A percentile compares a stretch with the other conserved stretches of the same genome.
Conservation (phyloP, 1,139 yeast genomes). For the Candida sojae region DNA sequence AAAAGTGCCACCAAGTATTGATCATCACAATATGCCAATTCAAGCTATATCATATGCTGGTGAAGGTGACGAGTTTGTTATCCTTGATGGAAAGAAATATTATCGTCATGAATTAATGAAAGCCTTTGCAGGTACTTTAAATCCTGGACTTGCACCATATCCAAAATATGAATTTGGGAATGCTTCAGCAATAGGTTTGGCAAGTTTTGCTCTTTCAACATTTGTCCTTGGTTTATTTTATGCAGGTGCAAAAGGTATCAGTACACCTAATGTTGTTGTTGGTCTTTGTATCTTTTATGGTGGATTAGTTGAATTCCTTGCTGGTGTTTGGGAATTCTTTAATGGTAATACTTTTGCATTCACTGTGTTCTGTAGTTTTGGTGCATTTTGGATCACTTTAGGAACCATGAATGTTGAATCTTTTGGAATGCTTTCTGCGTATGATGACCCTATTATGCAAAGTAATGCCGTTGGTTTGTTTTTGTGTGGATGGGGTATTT, state of each 20-base stretch:
- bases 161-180: slow-evolving; percentile 46
- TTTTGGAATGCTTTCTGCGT: slow-evolving; percentile 61
- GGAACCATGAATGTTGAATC: slow-evolving; percentile 34
- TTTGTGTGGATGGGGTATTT: slow-evolving; percentile 47
- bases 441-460: slow-evolving; percentile 33
- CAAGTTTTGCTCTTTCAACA: slow-evolving; percentile 54
- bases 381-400: slow-evolving; percentile 45
- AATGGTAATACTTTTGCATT: slow-evolving; percentile 43
- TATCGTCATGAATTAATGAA: slow-evolving; percentile 37
- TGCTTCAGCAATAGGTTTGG: slow-evolving; percentile 63
- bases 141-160: slow-evolving; percentile 38
- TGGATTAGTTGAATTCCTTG: slow-evolving; percentile 47
- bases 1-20: background rate
- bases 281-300: slow-evolving; percentile 49
- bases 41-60: slow-evolving; percentile 14
- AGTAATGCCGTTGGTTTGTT: slow-evolving; percentile 42
- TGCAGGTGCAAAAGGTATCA: slow-evolving; percentile 44
- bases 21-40: background rate
- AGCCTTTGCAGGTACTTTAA: slow-evolving; percentile 40
- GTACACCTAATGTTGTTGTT: slow-evolving; percentile 40
- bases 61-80: slow-evolving; percentile 23
- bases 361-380: slow-evolving; percentile 43
- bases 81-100: slow-evolving; percentile 33
- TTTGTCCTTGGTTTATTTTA: slow-evolving; percentile 46
- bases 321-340: slow-evolving; percentile 55